A percentile compares a stretch with the other conserved stretches of the same genome.
Evolutionary conservation across 1,284 basidiomycete species (phyloP).

Genomic region (Schizopora paradoxa): DNA sequence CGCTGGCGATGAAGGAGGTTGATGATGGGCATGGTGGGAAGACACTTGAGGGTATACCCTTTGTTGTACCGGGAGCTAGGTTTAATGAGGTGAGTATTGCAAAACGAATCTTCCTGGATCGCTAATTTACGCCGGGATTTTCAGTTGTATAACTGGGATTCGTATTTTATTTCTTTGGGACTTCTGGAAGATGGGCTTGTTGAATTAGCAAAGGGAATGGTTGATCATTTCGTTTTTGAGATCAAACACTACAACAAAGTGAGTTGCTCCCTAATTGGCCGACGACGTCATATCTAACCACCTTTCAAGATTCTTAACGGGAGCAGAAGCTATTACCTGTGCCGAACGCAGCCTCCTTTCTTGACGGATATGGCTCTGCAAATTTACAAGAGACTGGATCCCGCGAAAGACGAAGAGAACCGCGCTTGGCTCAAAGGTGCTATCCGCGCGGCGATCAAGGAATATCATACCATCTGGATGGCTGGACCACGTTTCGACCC

Average conservation of each 20-base stretch:
- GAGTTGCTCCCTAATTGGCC: constrained; percentile 34
- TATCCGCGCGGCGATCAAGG: constrained; percentile 95
- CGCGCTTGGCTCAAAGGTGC: constrained; percentile 90
- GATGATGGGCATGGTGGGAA: constrained; percentile 73
- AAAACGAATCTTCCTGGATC: constrained; percentile 11
- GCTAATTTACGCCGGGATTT: constrained; percentile 2
- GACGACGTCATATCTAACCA: constrained; percentile 8
- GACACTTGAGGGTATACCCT: constrained; percentile 89
- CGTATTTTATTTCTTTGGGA: constrained; percentile 92
- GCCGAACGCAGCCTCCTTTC: constrained; percentile 96
- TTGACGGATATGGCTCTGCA: constrained; percentile 97
- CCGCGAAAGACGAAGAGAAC: constrained; percentile 77
- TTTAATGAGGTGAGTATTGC: constrained; percentile 82
- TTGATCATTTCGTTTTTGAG: constrained; percentile 98
- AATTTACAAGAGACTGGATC: constrained; percentile 94
- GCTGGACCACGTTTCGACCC: constrained; percentile 89
- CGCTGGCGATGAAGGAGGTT: constrained; percentile 93
- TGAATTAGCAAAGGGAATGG: constrained; percentile 92
- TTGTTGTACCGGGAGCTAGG: constrained; percentile 94
- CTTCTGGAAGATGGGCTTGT: constrained; percentile 92
- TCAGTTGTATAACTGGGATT: constrained; percentile 88
- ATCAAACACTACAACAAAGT: constrained; percentile 94
- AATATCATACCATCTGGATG: constrained; percentile 98
- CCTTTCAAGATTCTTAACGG: constrained; percentile 55
- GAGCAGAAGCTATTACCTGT: constrained; percentile 86